These are phyloP conservation scores for Dothideomycetes sp. DNA, from an alignment of 2,329 filamentous ascomycete species.

Conservation along the genomic window DNA sequence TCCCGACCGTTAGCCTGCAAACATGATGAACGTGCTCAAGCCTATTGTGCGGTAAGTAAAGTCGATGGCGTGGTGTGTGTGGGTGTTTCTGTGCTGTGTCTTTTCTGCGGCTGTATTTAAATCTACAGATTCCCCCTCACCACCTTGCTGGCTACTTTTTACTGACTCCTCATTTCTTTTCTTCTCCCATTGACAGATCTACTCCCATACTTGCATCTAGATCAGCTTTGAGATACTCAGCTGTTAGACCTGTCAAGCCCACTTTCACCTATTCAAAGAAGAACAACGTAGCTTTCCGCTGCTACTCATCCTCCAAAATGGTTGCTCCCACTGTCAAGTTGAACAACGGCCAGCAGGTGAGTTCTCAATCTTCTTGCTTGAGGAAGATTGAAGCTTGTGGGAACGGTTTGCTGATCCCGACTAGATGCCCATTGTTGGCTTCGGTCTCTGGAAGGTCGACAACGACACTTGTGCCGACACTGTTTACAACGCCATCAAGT, in stretches of 20 bases:
- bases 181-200: conserved; percentile 14
- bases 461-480: conserved; percentile 63
- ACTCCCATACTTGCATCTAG: conserved; percentile 7
- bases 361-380: too few species aligned
- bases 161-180: conserved; percentile 12
- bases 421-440: conserved; percentile 66
- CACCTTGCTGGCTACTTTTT: not conserved
- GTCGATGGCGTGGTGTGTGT: not conserved
- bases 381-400: too few species aligned
- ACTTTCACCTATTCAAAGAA: conserved; percentile 5
- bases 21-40: conserved; percentile 14
- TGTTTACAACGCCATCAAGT: conserved; percentile 63
- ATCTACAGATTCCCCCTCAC: conserved; percentile 3
- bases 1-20: not conserved
- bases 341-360: conserved; percentile 30
- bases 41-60: conserved; percentile 11
- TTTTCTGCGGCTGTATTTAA: conserved; percentile 6
- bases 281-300: conserved; percentile 1
- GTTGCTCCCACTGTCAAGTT: conserved; percentile 27
- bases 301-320: conserved; percentile 21
- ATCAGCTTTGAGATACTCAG: conserved; percentile 2
- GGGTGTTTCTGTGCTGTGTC: too few species aligned
- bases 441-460: conserved; percentile 77
- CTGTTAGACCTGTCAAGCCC: conserved; percentile 10
- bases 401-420: not conserved